phyloP scores from a whole-genome alignment of 1,284 basidiomycete species.

The Chondrostereum purpureum region DNA sequence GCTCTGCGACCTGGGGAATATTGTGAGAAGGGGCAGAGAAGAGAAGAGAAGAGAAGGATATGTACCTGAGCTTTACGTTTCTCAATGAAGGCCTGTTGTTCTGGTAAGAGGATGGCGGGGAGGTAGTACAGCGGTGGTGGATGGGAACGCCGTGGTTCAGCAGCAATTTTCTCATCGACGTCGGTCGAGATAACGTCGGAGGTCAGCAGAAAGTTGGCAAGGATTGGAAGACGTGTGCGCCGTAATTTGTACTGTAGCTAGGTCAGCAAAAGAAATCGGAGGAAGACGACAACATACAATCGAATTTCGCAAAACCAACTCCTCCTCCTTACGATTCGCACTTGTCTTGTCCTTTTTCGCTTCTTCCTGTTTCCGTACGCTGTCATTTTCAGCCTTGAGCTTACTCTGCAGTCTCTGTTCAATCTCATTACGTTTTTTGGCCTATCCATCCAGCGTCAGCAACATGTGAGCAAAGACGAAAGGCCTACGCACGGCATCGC shows the following conservation, averaged over 20 bases:
- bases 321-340: conserved; percentile 73
- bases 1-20: conserved; percentile 47
- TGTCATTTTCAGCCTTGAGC: conserved; percentile 73
- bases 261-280: conserved; percentile 3
- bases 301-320: conserved; percentile 70
- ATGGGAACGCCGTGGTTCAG: conserved; percentile 52
- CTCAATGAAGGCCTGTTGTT: conserved; percentile 61
- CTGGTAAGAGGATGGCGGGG: conserved; percentile 59
- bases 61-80: conserved; percentile 57
- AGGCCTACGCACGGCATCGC: conserved; percentile 60
- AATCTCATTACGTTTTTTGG: conserved; percentile 72
- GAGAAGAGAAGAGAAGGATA: conserved; percentile 13
- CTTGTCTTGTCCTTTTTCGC: conserved; percentile 71
- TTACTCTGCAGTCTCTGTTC: conserved; percentile 77
- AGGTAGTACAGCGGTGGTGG: conserved; percentile 74
- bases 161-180: conserved; percentile 34
- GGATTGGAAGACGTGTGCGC: conserved; percentile 56
- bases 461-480: conserved; percentile 1
- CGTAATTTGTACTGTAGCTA: conserved; percentile 59
- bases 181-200: conserved; percentile 55
- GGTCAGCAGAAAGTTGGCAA: conserved; percentile 71
- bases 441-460: conserved; percentile 34
- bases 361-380: conserved; percentile 69
- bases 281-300: conserved; percentile 41
- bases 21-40: conserved; percentile 7